Conservation (phyloP, 352 stramenopile genomes). For the Blastocystis sp. region DNA sequence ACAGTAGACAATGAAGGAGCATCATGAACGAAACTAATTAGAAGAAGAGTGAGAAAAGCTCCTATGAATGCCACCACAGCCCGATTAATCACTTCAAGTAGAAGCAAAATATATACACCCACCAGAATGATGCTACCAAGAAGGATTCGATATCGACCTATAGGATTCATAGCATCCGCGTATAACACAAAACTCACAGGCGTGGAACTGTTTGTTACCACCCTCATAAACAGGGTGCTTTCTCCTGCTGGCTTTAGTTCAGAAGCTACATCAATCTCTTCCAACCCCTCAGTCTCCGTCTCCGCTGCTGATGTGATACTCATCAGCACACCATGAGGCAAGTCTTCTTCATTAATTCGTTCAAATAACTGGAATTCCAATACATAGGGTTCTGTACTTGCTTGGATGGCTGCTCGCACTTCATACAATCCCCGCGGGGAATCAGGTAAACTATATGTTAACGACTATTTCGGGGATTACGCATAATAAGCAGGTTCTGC, state of each 20-base stretch:
- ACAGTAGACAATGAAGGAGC: conserved; percentile 70
- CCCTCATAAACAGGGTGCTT: conserved; percentile 6
- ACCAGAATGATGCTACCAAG: conserved; percentile 70
- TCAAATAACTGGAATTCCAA: conserved; percentile 8
- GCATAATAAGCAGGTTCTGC: not conserved
- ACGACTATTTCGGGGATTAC: not conserved
- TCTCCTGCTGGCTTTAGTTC: not conserved
- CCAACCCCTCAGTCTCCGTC: conserved; percentile 5
- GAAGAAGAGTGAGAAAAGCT: conserved; percentile 72
- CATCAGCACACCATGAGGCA: not conserved
- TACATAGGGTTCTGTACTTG: not conserved
- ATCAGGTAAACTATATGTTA: not conserved
- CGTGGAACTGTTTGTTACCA: conserved; percentile 12
- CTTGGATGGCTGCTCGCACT: conserved; percentile 11
- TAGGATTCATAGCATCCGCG: conserved; percentile 18
- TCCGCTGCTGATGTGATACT: not conserved
- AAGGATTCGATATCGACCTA: conserved; percentile 67
- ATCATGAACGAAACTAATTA: conserved; percentile 72
- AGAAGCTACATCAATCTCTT: conserved; percentile 20
- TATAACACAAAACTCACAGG: conserved; percentile 65
- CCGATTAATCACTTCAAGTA: conserved; percentile 74
- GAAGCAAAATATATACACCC: conserved; percentile 73
- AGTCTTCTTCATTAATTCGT: not conserved
- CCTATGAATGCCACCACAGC: conserved; percentile 74
- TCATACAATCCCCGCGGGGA: conserved; percentile 51